Evolutionary conservation across 139 green algal species (phyloP).

Genomic region (Pleodorina starrii): DNA sequence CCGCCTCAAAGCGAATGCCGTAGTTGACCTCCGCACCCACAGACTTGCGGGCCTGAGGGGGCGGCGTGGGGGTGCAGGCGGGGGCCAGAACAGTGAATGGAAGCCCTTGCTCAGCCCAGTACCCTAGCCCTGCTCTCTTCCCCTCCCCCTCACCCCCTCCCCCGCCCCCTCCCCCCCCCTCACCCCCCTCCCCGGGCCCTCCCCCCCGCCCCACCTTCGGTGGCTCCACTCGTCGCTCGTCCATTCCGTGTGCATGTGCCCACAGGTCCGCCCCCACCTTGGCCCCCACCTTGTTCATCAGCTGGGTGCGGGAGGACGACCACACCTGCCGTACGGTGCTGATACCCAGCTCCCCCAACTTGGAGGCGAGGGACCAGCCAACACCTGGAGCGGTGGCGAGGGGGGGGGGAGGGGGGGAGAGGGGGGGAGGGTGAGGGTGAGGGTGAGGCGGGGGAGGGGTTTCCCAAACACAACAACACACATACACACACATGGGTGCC

Average conservation of each 20-base stretch:
- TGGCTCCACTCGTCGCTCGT: constrained; percentile 68
- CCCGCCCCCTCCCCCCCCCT: no score
- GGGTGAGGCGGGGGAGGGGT: neutral
- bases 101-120: no score
- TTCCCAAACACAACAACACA: neutral
- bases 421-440: neutral
- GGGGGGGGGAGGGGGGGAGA: neutral
- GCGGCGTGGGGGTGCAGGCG: no score
- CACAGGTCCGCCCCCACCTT: constrained; percentile 84
- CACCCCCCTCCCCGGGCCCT: no score
- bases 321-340: constrained; percentile 63
- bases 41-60: constrained; percentile 62
- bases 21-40: constrained; percentile 96
- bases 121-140: no score
- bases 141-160: no score
- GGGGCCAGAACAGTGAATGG: no score
- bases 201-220: constrained; percentile 62
- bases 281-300: constrained; percentile 79
- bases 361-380: constrained; percentile 76
- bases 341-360: constrained; percentile 78
- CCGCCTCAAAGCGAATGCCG: constrained; percentile 86
- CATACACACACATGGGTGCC: neutral
- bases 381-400: constrained; percentile 67
- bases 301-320: constrained; percentile 59
- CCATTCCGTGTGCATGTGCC: constrained; percentile 52